Percentiles rank a stretch among this genome's conserved stretches.
Evolutionary conservation across 2,329 filamentous ascomycete species (phyloP).

Genomic region (Fusarium drepaniforme): DNA sequence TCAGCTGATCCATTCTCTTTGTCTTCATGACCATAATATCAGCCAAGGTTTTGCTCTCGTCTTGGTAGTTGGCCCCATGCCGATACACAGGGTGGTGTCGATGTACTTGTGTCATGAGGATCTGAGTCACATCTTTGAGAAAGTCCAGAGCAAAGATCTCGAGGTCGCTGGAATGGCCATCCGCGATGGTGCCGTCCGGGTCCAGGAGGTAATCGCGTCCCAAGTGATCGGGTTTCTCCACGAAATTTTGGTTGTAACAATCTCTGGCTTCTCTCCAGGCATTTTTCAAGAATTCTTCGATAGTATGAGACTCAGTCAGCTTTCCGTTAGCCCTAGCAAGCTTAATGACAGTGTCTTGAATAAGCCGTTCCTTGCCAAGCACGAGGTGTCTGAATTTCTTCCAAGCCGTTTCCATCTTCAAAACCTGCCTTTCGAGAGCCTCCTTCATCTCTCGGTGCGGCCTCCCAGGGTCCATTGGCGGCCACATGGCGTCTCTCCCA

Average conservation of each 20-base stretch:
- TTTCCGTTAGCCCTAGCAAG: constrained; percentile 3
- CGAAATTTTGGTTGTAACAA: constrained; percentile 18
- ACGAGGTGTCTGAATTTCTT: constrained; percentile 11
- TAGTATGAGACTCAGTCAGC: neutral
- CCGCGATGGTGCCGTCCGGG: constrained; percentile 17
- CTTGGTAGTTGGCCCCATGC: constrained; percentile 34
- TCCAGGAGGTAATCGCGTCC: constrained; percentile 28
- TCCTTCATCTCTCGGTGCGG: neutral
- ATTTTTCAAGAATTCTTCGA: constrained; percentile 13
- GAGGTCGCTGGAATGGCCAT: constrained; percentile 30
- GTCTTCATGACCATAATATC: neutral
- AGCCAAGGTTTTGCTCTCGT: neutral
- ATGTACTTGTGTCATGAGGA: neutral
- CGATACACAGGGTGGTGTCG: constrained; percentile 30
- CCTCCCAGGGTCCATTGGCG: constrained; percentile 26
- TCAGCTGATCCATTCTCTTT: neutral
- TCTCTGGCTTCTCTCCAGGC: constrained; percentile 24
- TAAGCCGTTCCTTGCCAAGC: constrained; percentile 15
- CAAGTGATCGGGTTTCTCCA: neutral
- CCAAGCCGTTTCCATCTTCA: constrained; percentile 12
- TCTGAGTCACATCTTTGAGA: constrained; percentile 6
- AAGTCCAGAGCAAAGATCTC: constrained; percentile 34
- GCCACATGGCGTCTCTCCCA: constrained; percentile 24
- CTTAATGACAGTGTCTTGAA: constrained; percentile 22
- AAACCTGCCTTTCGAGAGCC: neutral